These are phyloP conservation scores for Skeletonema costatum DNA, from an alignment of 108 stramenopile species.

Conservation along the genomic window DNA sequence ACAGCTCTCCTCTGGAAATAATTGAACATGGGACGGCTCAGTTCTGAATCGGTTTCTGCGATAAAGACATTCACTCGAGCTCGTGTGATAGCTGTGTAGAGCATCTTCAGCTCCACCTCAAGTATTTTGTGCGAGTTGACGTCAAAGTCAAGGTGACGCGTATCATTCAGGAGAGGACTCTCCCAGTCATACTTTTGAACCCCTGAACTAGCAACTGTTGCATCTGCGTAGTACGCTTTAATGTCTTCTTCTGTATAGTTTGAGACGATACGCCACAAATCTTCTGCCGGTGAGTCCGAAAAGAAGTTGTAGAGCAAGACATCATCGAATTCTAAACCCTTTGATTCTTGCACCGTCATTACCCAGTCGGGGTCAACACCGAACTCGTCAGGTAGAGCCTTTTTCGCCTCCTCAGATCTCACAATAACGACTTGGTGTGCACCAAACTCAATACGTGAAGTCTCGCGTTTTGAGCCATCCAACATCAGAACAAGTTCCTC, in stretches of 20 bases:
- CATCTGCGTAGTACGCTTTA: constrained; percentile 21
- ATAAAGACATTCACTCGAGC: constrained; percentile 47
- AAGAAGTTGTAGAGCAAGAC: constrained; percentile 53
- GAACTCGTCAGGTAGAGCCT: constrained; percentile 44
- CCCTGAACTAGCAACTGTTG: not conserved
- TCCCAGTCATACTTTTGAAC: constrained; percentile 45
- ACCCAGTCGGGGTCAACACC: constrained; percentile 47
- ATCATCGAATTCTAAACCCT: constrained; percentile 53
- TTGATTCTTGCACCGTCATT: constrained; percentile 40
- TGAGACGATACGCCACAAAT: constrained; percentile 34
- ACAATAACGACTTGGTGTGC: constrained; percentile 58
- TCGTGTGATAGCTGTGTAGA: constrained; percentile 53
- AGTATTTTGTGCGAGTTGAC: constrained; percentile 37
- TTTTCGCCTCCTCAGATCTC: constrained; percentile 45
- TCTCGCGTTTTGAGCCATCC: constrained; percentile 48
- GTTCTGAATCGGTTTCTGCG: constrained; percentile 31
- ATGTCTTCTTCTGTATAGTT: constrained; percentile 36
- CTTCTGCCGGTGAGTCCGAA: constrained; percentile 33
- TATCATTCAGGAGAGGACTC: constrained; percentile 9
- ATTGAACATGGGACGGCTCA: constrained; percentile 44
- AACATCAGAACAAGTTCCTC: constrained; percentile 48
- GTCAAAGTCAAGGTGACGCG: constrained; percentile 33
- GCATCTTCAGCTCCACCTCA: constrained; percentile 46
- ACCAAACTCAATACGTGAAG: constrained; percentile 49
- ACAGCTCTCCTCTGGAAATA: constrained; percentile 35